A percentile compares a stretch with the other conserved stretches of the same genome.
These are phyloP conservation scores for Aspergillus nanangensis DNA, from an alignment of 495 filamentous ascomycete species.

Conservation along the genomic window DNA sequence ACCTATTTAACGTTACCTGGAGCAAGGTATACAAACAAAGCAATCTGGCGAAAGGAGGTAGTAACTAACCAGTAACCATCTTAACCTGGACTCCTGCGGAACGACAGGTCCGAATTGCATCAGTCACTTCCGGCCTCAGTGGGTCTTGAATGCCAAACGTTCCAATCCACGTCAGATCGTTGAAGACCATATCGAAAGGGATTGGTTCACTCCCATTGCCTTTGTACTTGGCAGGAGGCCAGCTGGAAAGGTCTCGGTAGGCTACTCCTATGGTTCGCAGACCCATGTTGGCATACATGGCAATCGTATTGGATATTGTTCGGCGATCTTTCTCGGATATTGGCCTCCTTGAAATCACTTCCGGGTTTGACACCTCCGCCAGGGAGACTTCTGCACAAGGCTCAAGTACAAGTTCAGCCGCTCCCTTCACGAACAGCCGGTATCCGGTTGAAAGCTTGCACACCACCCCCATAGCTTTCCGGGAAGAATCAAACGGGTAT, in stretches of 20 bases:
- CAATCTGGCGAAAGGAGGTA: not conserved
- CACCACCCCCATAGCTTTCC: slow-evolving; percentile 67
- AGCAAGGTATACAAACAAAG: not conserved
- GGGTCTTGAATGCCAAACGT: slow-evolving; percentile 66
- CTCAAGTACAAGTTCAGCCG: slow-evolving; percentile 58
- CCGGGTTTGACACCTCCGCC: slow-evolving; percentile 15
- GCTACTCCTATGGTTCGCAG: slow-evolving; percentile 60
- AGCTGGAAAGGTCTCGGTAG: slow-evolving; percentile 56
- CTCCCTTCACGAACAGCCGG: slow-evolving; percentile 65
- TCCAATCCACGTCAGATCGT: slow-evolving; percentile 56
- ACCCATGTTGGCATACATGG: slow-evolving; percentile 51
- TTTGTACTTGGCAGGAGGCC: slow-evolving; percentile 50
- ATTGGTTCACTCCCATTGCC: slow-evolving; percentile 48
- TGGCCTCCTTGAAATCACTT: slow-evolving; percentile 26
- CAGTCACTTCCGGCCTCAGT: slow-evolving; percentile 64
- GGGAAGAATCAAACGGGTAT: slow-evolving; percentile 62
- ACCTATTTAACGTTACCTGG: not conserved
- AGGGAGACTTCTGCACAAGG: slow-evolving; percentile 29
- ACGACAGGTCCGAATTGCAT: slow-evolving; percentile 70
- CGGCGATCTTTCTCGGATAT: slow-evolving; percentile 17
- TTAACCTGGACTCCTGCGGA: slow-evolving; percentile 76
- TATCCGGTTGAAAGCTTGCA: slow-evolving; percentile 51
- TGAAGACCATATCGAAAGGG: slow-evolving; percentile 52
- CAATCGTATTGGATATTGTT: slow-evolving; percentile 33
- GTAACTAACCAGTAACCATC: slow-evolving; percentile 70